A percentile compares a stretch with the other conserved stretches of the same genome.
Conservation (phyloP, 768 basidiomycete genomes). For the Hypholoma fasciculare region DNA sequence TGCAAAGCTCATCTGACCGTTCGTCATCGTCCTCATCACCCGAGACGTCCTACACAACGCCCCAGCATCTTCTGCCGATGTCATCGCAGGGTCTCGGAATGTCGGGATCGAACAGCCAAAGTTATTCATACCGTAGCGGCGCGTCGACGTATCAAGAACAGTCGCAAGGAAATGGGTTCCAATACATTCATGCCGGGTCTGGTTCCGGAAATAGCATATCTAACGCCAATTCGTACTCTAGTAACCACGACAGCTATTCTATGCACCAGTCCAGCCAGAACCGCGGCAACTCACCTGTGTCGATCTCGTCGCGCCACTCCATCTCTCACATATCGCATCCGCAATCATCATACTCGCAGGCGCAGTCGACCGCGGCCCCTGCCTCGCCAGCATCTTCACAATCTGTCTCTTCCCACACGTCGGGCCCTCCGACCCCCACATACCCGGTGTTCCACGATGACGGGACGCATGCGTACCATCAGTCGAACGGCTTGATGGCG, state of each 20-base stretch:
- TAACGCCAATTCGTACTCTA: constrained; percentile 27
- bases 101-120: constrained; percentile 5
- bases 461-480: constrained; percentile 36
- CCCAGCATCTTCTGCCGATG: constrained; percentile 25
- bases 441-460: constrained; percentile 51
- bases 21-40: constrained; percentile 44
- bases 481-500: constrained; percentile 11
- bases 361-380: constrained; percentile 37
- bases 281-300: constrained; percentile 25
- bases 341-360: constrained; percentile 38
- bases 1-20: constrained; percentile 7
- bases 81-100: constrained; percentile 16
- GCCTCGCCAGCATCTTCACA: constrained; percentile 55
- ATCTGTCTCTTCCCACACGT: constrained; percentile 44
- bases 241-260: constrained; percentile 25
- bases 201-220: no score
- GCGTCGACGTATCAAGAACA: constrained; percentile 48
- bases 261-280: constrained; percentile 13
- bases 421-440: constrained; percentile 44
- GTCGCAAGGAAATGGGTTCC: constrained; percentile 33
- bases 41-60: constrained; percentile 39
- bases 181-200: constrained; percentile 23
- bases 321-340: constrained; percentile 63
- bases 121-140: constrained; percentile 40
- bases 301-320: constrained; percentile 54